Conservation (phyloP, 306 rosid genomes). For the Begonia fuchsioides region DNA sequence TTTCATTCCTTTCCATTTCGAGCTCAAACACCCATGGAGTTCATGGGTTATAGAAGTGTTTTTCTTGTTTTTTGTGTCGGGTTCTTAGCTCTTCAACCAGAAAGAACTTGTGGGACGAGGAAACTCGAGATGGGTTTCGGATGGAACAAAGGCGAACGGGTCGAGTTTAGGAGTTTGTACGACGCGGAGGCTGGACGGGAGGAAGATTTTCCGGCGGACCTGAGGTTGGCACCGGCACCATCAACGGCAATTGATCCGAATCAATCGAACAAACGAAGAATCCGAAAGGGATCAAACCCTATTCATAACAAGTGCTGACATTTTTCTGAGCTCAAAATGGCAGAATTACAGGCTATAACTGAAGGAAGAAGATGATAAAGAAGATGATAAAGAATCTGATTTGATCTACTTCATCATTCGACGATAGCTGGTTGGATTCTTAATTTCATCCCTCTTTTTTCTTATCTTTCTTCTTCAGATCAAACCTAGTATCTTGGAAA, state of each 20-base stretch:
- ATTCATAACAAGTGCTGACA: constrained; percentile 75
- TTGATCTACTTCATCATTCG: too few species aligned
- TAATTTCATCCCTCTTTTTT: too few species aligned
- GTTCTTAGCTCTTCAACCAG: constrained; percentile 52
- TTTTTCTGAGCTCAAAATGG: too few species aligned
- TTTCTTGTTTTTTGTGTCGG: constrained; percentile 36
- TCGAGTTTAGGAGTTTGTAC: constrained; percentile 27
- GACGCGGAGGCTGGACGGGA: constrained; percentile 9
- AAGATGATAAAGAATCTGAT: too few species aligned
- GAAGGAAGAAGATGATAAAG: too few species aligned
- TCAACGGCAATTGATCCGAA: constrained; percentile 43
- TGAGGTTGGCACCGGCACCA: constrained; percentile 62
- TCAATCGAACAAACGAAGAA: constrained; percentile 61
- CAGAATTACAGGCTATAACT: too few species aligned
- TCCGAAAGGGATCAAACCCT: constrained; percentile 73
- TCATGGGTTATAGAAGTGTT: constrained; percentile 27
- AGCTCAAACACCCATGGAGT: constrained; percentile 23
- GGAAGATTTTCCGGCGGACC: constrained; percentile 33
- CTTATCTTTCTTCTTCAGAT: too few species aligned
- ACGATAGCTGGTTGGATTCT: too few species aligned
- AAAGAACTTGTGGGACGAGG: constrained; percentile 34
- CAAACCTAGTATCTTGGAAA: too few species aligned
- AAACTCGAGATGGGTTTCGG: constrained; percentile 58
- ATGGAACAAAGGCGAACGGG: constrained; percentile 29
- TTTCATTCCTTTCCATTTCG: too few species aligned